Percentiles rank a stretch among this genome's conserved stretches.
Evolutionary conservation across 768 basidiomycete genomes (phyloP).

Genomic region (Pleurotus platypus): DNA sequence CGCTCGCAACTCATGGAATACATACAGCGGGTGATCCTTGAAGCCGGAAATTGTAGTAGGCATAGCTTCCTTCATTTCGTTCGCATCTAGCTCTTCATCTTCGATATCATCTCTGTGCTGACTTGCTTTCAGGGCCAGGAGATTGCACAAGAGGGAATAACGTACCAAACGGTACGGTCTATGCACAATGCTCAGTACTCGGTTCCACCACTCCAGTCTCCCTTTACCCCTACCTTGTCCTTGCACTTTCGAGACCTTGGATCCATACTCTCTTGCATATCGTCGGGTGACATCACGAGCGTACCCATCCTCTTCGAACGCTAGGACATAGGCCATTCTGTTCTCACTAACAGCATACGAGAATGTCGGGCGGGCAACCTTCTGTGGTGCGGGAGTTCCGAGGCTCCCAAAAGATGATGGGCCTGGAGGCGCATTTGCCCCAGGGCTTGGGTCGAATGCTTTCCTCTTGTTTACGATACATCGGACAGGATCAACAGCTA

Average conservation of each 20-base stretch:
- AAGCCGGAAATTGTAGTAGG: conserved; percentile 87
- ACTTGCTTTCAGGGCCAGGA: conserved; percentile 15
- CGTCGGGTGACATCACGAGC: conserved; percentile 89
- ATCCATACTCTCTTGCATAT: conserved; percentile 78
- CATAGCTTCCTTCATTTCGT: conserved; percentile 87
- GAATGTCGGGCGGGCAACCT: conserved; percentile 12
- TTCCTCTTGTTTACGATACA: conserved; percentile 77
- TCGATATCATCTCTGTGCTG: conserved; percentile 92
- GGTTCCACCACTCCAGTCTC: conserved; percentile 84
- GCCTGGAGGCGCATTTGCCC: conserved; percentile 11
- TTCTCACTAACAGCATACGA: conserved; percentile 49
- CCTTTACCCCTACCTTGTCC: conserved; percentile 53
- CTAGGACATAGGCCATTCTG: conserved; percentile 89
- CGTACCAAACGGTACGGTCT: conserved; percentile 83
- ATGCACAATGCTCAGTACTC: conserved; percentile 55
- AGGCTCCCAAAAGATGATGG: conserved; percentile 8
- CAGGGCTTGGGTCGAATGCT: conserved; percentile 68
- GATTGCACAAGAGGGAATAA: conserved; percentile 7
- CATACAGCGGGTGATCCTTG: conserved; percentile 92
- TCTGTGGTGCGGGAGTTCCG: conserved; percentile 6
- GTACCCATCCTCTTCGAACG: conserved; percentile 91
- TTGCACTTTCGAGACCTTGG: conserved; percentile 79
- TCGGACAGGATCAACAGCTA: conserved; percentile 88
- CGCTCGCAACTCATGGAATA: conserved; percentile 7
- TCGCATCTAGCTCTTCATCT: conserved; percentile 79